Conservation (phyloP, 768 basidiomycete genomes). For the Russula earlei region DNA sequence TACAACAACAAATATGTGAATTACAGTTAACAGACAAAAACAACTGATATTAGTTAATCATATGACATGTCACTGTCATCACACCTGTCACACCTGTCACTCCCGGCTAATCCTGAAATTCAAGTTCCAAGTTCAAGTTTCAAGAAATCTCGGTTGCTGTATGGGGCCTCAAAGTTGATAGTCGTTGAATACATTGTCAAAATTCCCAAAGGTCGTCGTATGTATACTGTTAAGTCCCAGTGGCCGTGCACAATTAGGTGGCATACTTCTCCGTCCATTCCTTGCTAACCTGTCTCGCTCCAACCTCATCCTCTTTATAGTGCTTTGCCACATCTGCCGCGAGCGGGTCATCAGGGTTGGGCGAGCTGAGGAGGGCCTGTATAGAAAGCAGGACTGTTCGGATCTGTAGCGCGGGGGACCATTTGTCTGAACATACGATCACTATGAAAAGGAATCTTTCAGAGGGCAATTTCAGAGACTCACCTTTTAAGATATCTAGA, state of each 20-base stretch:
- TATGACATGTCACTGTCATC: no score
- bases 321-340: conserved; percentile 96
- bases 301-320: conserved; percentile 95
- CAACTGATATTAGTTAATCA: no score
- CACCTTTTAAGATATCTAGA: conserved; percentile 94
- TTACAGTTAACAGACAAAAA: no score
- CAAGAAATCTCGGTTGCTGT: no score
- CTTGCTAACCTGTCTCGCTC: conserved; percentile 82
- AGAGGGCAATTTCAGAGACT: conserved; percentile 19
- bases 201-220: not conserved
- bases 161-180: not conserved
- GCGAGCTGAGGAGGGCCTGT: conserved; percentile 92
- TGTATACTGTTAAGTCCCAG: conserved; percentile 5
- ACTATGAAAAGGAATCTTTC: not conserved
- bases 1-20: no score
- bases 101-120: no score
- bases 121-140: no score
- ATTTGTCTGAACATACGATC: conserved; percentile 62
- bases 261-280: conserved; percentile 97
- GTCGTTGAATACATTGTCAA: conserved; percentile 12
- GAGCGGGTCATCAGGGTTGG: conserved; percentile 93
- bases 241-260: conserved; percentile 19
- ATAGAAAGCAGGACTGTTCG: conserved; percentile 94
- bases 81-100: no score
- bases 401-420: conserved; percentile 98